Evolutionary conservation across 257 asterid genomes (phyloP), one percentile per base, ranked within the genome.

Genomic region (Forsythia viridissima): DNA sequence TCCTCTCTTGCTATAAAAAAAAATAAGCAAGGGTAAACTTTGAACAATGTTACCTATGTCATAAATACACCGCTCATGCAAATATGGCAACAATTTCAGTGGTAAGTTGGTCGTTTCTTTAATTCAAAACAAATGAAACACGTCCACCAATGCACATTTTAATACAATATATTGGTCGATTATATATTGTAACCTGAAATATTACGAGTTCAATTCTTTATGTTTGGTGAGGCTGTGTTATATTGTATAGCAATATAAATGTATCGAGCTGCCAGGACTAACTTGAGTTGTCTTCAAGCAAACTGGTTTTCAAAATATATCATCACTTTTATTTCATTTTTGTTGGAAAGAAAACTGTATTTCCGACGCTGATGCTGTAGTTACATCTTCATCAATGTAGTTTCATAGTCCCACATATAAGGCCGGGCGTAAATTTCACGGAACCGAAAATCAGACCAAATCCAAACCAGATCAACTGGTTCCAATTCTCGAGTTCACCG

Each of bases 331-430:
- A 30, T 30, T 30, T 30, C 1, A 30, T 30, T 30, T 30, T 30
- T 30, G 34, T 66, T 20, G 18, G 37, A 41, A 39, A 40, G 12
- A 40, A 61, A 34, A 36, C 38, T 38, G 44, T 51, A 39, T 37
- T 9, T 61, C 5, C 18, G 24, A 70, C 52, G 44, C 72, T 37
- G 74, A 40, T 55, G 63, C 8, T 10, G 12, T 51, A 8, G 66
- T 59, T 73, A 52, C 68, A 66, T 48, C 59, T 20, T 59, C 30
- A 81, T 72, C 55, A 76, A 24, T 16, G 24, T 43, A 18, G 65
- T 34, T 76, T 46, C 42, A n/a, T 71, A n/a, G 65, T 57, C 40
- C 40, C 38, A 18, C 69, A 76, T 10, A 69, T 36, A 70, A 55
- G 30, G 16, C 24, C 16, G 11, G 38, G 70, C 39, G 8, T 24